Evolutionary conservation across 140 eudicot genomes (phyloP).

Genomic region (Stevia rebaudiana): DNA sequence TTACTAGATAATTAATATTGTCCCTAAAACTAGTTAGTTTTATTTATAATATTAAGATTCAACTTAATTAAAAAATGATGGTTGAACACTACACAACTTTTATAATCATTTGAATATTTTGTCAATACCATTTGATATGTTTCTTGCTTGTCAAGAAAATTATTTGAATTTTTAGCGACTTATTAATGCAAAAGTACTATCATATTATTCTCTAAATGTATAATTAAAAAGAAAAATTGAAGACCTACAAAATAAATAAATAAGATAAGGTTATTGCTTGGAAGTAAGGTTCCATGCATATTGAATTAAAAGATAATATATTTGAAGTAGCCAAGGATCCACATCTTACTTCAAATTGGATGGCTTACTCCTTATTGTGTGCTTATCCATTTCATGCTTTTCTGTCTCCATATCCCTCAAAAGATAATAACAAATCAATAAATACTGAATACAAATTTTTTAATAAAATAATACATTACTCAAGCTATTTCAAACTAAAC

Average conservation of each 20-base stretch:
- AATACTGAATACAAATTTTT: not conserved
- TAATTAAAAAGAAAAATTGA: too few relatives aligned
- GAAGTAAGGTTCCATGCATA: slow-evolving; percentile 11
- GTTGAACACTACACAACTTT: not conserved
- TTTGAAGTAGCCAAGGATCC: slow-evolving; percentile 32
- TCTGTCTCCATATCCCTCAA: slow-evolving; percentile 24
- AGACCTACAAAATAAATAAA: not conserved
- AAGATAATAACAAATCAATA: not conserved
- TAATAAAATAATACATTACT: not conserved
- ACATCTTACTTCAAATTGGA: slow-evolving; percentile 29
- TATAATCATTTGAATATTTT: not conserved
- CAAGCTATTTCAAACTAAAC: not conserved
- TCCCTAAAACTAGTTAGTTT: not conserved
- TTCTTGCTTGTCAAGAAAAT: not conserved
- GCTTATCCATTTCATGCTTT: slow-evolving; percentile 25
- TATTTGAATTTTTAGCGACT: not conserved
- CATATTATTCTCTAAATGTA: not conserved
- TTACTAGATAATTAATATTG: not conserved
- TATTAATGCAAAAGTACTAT: not conserved
- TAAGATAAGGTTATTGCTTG: slow-evolving; percentile 27
- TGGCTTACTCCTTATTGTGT: slow-evolving; percentile 21
- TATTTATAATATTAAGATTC: not conserved
- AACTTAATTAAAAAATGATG: not conserved
- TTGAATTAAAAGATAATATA: slow-evolving; percentile 19
- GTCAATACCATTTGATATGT: not conserved